These are phyloP conservation scores for Fusarium sterilihyphosum DNA, from an alignment of 2,329 filamentous ascomycete species.

Conservation along the genomic window DNA sequence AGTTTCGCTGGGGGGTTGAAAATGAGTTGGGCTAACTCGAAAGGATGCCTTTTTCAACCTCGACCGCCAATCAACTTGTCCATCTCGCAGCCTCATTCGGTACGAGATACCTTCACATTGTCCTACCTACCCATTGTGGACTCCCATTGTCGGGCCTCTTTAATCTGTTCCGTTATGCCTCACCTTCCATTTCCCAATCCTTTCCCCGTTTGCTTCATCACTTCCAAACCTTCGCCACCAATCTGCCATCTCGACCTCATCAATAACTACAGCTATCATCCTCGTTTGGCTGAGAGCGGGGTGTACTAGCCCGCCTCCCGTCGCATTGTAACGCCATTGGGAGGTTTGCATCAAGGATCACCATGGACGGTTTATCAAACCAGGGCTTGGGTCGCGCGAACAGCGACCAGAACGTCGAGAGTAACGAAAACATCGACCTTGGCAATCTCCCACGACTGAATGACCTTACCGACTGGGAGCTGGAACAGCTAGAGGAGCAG, in stretches of 20 bases:
- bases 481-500: slow-evolving; percentile 2
- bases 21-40: slow-evolving; percentile 18
- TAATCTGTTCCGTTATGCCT: slow-evolving; percentile 9
- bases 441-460: slow-evolving; percentile 6
- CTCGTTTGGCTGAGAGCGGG: slow-evolving; percentile 14
- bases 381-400: not conserved
- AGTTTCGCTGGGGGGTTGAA: slow-evolving; percentile 29
- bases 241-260: slow-evolving; percentile 7
- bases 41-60: slow-evolving; percentile 29
- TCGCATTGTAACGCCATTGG: slow-evolving; percentile 25
- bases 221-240: not conserved
- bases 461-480: slow-evolving; percentile 5
- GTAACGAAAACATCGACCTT: slow-evolving; percentile 20
- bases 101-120: slow-evolving; percentile 25
- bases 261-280: slow-evolving; percentile 11
- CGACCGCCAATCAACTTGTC: slow-evolving; percentile 28
- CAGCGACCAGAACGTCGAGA: slow-evolving; percentile 4
- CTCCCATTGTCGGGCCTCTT: slow-evolving; percentile 10
- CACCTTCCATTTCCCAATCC: slow-evolving; percentile 1
- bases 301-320: slow-evolving; percentile 23
- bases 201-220: slow-evolving; percentile 7
- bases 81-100: slow-evolving; percentile 18
- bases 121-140: slow-evolving; percentile 8
- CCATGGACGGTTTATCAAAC: slow-evolving; percentile 7
- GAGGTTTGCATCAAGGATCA: slow-evolving; percentile 4